phyloP scores from a whole-genome alignment of 164 flowering plant genomes.

The Umbilicus rupestris region DNA sequence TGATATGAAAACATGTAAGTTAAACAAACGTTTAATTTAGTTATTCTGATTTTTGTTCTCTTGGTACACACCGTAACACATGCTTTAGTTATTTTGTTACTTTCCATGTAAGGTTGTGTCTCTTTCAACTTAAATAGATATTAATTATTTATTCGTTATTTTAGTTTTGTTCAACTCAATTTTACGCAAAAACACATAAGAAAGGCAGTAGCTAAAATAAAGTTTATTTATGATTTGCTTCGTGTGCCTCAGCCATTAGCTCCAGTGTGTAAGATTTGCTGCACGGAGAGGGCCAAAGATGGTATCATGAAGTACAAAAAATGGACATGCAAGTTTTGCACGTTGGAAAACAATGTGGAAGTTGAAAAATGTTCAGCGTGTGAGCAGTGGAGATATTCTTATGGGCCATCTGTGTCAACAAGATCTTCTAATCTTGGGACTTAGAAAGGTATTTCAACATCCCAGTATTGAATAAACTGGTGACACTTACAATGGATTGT shows the following conservation, averaged over 20 bases:
- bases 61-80: background rate
- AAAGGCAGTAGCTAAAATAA: background rate
- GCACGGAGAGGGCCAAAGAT: slow-evolving; percentile 47
- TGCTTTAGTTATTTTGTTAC: too few relatives aligned
- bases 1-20: background rate
- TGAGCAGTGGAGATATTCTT: slow-evolving; percentile 87
- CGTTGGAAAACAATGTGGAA: slow-evolving; percentile 58
- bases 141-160: background rate
- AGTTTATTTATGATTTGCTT: background rate
- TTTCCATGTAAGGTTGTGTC: background rate
- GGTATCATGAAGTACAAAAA: slow-evolving; percentile 27
- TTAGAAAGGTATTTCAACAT: slow-evolving; percentile 21
- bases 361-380: slow-evolving; percentile 76
- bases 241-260: slow-evolving; percentile 53
- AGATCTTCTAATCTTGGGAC: slow-evolving; percentile 51
- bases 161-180: background rate
- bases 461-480: background rate
- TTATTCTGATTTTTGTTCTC: too few relatives aligned
- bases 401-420: slow-evolving; percentile 53
- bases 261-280: slow-evolving; percentile 56
- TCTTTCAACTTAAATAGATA: background rate
- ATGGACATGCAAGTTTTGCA: slow-evolving; percentile 88
- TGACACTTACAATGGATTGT: background rate
- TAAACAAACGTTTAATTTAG: too few relatives aligned
- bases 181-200: background rate